A percentile compares a stretch with the other conserved stretches of the same genome.
Evolutionary conservation across 2,329 filamentous ascomycete genomes (phyloP).

Genomic region (Xylaria hypoxylon): DNA sequence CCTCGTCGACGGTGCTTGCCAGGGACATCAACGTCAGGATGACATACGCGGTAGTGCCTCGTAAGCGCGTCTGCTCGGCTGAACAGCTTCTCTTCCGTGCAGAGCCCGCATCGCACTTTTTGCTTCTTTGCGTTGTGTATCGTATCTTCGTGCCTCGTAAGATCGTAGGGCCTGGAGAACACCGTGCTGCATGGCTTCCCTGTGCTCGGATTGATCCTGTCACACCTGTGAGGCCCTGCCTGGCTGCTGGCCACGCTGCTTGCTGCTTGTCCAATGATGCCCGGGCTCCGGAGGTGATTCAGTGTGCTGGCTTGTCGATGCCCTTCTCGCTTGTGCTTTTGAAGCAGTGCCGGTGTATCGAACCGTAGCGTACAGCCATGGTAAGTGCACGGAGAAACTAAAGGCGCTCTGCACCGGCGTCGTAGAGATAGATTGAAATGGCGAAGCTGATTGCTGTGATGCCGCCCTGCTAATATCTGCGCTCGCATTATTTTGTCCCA

Average conservation of each 20-base stretch:
- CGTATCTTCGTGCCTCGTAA: constrained; percentile 96
- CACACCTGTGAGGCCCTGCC: constrained; percentile 91
- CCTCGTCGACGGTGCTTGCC: constrained; percentile 65
- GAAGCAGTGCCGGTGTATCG: constrained; percentile 84
- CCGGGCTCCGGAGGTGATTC: constrained; percentile 52
- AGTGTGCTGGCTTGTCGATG: constrained; percentile 79
- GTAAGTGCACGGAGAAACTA: constrained; percentile 71
- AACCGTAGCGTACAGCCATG: constrained; percentile 91
- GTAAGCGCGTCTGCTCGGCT: constrained; percentile 95
- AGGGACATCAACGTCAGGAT: constrained; percentile 87
- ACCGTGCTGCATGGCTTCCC: constrained; percentile 94
- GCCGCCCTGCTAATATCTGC: constrained; percentile 36
- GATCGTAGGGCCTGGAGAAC: constrained; percentile 95
- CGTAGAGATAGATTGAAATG: constrained; percentile 45
- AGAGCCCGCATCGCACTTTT: constrained; percentile 92
- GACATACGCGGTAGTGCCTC: constrained; percentile 92
- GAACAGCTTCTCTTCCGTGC: constrained; percentile 97
- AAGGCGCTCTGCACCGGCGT: constrained; percentile 48
- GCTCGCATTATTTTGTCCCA: constrained; percentile 48
- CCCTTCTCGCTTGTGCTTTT: constrained; percentile 95
- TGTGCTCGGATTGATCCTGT: constrained; percentile 92
- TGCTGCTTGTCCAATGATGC: constrained; percentile 57
- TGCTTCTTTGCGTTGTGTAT: constrained; percentile 96
- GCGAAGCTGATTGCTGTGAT: constrained; percentile 46
- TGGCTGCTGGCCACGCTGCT: constrained; percentile 80